Base-by-base conservation (phyloP, 352 stramenopile genomes). In the Globisporangium cederbergense region DNA sequence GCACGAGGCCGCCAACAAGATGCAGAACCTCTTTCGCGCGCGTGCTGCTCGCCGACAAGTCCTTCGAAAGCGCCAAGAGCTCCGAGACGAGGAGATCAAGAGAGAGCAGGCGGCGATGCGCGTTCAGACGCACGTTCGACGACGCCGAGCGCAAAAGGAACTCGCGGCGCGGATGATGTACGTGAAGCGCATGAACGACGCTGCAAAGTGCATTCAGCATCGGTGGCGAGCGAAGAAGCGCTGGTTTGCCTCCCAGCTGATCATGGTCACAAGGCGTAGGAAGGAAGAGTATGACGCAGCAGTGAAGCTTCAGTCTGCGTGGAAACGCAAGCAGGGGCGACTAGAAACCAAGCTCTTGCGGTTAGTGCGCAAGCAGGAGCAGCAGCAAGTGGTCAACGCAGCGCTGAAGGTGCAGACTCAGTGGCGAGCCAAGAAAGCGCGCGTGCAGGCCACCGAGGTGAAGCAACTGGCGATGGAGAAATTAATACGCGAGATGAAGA, bases 21-120 rank as follows among this genome's bases (percentile, higher is more conserved):
- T 95, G 71, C 86, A 95, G 64, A 81, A 67, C 25, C 55, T 83
- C 18, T 83, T 77, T 62, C 76, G 84, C 8, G 64, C 75, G 55
- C 78, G 79, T n/a, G 72, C 70, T 1, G 84, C 75, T 36, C 76
- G 79, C 18, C 72, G 63, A 45, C 71, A 73, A 3, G 70, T 73
- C 8, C 69, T 77, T 14, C 38, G 64, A 0, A 81, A 73, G 28
- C 71, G 82, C 25, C 72, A 89, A 8, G 58, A 73, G 38, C 62
- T 77, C 4, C 65, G 70, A 28, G 67, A 76, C 10, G 50, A 70
- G 5, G 49, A 80, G 0, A 58, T 49, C 14, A 66, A 51, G 50
- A 62, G 72, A 50, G 76, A 91, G n/a, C 70, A 62, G 18, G 83
- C 86, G 25, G 85, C 78, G 10, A 20, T 63, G 18, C 65, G 60